Base-by-base conservation (phyloP, 805 yeast species). In the Barnettozyma californica region DNA sequence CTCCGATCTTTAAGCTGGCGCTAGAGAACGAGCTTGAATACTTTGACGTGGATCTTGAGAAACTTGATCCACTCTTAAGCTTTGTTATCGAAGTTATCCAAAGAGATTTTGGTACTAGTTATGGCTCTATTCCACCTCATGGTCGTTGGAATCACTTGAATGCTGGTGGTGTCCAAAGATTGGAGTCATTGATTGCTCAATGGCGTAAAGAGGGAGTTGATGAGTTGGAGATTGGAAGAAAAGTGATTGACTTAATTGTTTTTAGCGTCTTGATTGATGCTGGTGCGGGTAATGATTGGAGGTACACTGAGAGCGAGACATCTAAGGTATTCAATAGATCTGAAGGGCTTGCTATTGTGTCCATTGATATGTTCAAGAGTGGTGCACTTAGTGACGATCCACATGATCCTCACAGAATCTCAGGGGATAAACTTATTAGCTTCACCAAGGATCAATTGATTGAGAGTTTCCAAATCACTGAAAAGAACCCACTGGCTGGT, bases 91-190 rank as follows among this genome's bases (percentile, higher is more conserved):
- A 42, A n/a, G 60, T 63, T 5, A 71, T 81, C 13, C 60, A 61
- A 16, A 63, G 72, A 11, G 76, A 75, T 41, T 81, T 74, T 52
- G 74, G 72, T 0, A 64, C 69, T 3, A 64, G 73, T 23, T 72
- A 73, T 33, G 57, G 61, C 3, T 53, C 62, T 1, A 81, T 81
- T 46, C 86, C 87, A 4, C 80, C 83, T 9, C 87, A 81, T 61
- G 87, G 87, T 2, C 69, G 87, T 48, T 81, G 81, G 78, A 84
- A 80, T 55, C 87, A 81, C 60, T 71, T 81, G 57, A 78, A 80
- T 55, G 77, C 74, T 31, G 77, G 77, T 35, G 73, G 68, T n/a
- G 59, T 55, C 27, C 57, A 59, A 31, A 71, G 86, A 37, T 67
- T 81, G 38, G 74, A 71, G 18, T 48, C 54, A 2, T 58, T 80